Percentiles rank a stretch among this genome's conserved stretches.
Evolutionary conservation across 2,329 filamentous ascomycete genomes (phyloP).

Genomic region (Hymenoscyphus linearis): DNA sequence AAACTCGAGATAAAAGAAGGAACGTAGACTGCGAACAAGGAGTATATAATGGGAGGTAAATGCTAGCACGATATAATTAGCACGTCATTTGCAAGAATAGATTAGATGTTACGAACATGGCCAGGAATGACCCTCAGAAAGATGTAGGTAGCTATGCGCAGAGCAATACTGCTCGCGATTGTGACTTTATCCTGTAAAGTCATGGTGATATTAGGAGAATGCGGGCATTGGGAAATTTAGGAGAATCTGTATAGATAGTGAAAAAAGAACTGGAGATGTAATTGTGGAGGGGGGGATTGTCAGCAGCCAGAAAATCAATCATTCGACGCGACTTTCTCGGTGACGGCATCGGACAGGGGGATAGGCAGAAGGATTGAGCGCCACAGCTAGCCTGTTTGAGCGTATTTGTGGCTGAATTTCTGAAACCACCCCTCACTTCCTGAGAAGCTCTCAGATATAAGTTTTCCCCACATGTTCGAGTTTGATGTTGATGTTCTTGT

Average conservation of each 20-base stretch:
- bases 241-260: background rate
- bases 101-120: constrained; percentile 26
- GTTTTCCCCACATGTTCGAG: background rate
- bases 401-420: background rate
- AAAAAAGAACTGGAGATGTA: background rate
- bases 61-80: constrained; percentile 15
- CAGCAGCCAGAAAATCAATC: background rate
- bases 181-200: constrained; percentile 27
- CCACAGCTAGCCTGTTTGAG: background rate
- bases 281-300: background rate
- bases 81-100: constrained; percentile 5
- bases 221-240: background rate
- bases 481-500: too few species aligned
- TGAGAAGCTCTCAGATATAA: too few species aligned
- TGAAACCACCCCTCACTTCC: background rate
- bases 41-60: constrained; percentile 45
- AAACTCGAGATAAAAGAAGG: constrained; percentile 58
- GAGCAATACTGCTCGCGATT: constrained; percentile 40
- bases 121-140: constrained; percentile 53
- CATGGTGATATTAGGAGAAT: constrained; percentile 14
- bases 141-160: constrained; percentile 47
- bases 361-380: too few species aligned
- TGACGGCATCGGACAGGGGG: background rate
- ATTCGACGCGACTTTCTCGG: background rate
- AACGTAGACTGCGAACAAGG: constrained; percentile 61